phyloP scores from a whole-genome alignment of 305 asterid genomes.

The Petunia hybrid region DNA sequence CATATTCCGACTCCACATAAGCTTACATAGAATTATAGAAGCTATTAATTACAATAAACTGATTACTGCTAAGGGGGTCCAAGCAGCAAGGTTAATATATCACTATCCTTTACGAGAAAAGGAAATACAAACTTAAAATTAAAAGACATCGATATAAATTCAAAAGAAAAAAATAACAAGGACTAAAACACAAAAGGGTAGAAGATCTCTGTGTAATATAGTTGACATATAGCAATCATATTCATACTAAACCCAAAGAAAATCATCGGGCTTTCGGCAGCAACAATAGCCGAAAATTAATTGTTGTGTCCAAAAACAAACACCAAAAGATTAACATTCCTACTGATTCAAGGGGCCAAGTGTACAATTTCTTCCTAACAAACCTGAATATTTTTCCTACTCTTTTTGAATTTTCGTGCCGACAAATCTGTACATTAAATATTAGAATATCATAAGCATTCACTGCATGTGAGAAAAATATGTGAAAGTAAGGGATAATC shows the following conservation, averaged over 20 bases:
- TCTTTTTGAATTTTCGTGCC: neutral
- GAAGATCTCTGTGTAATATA: conserved; percentile 6
- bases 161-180: neutral
- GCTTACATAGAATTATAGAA: neutral
- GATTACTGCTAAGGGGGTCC: neutral
- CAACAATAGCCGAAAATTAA: conserved; percentile 7
- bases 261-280: neutral
- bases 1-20: too few species aligned
- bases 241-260: neutral
- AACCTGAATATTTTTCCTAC: neutral
- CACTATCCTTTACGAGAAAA: too few species aligned
- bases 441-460: neutral
- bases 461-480: too few species aligned
- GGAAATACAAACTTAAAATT: too few species aligned
- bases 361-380: conserved; percentile 21
- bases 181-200: neutral
- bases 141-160: too few species aligned
- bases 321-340: neutral
- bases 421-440: neutral
- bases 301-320: conserved; percentile 18
- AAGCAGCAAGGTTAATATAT: too few species aligned
- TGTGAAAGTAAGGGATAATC: too few species aligned
- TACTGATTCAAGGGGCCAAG: neutral
- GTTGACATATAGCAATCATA: conserved; percentile 11
- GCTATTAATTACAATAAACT: neutral